phyloP scores from a whole-genome alignment of 768 basidiomycete genomes.

The Tephrocybe rancida region DNA sequence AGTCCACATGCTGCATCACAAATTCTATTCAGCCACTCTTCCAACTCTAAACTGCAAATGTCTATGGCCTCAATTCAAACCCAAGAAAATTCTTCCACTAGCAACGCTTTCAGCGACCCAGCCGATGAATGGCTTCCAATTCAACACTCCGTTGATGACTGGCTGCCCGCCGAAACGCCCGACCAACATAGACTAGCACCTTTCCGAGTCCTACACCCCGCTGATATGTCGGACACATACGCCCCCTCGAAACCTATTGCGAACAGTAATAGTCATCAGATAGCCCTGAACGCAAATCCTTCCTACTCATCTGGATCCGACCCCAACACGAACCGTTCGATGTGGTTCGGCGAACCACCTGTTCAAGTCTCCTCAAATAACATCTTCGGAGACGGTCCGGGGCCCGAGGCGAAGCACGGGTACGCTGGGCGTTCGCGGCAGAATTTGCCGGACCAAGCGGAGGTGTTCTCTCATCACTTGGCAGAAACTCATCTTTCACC shows the following conservation, averaged over 20 bases:
- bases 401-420: background rate
- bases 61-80: slow-evolving; percentile 4
- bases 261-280: slow-evolving; percentile 2
- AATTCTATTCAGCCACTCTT: background rate
- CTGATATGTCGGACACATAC: background rate
- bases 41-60: slow-evolving; percentile 4
- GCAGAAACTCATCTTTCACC: slow-evolving; percentile 2
- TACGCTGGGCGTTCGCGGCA: slow-evolving; percentile 11
- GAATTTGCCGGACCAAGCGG: slow-evolving; percentile 15
- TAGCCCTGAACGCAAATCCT: background rate
- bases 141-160: slow-evolving; percentile 13
- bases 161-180: slow-evolving; percentile 9
- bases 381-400: slow-evolving; percentile 10
- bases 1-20: slow-evolving; percentile 5
- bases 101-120: background rate
- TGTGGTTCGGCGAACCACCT: slow-evolving; percentile 9
- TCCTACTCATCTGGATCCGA: slow-evolving; percentile 2
- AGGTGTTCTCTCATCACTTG: slow-evolving; percentile 11
- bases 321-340: background rate
- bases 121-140: background rate
- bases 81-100: slow-evolving; percentile 6
- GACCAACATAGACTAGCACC: background rate
- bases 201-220: background rate
- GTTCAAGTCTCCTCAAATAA: background rate
- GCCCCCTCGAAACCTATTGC: background rate